Evolutionary conservation across 2,329 filamentous ascomycete species (phyloP).

Genomic region (Fusarium robinianum): DNA sequence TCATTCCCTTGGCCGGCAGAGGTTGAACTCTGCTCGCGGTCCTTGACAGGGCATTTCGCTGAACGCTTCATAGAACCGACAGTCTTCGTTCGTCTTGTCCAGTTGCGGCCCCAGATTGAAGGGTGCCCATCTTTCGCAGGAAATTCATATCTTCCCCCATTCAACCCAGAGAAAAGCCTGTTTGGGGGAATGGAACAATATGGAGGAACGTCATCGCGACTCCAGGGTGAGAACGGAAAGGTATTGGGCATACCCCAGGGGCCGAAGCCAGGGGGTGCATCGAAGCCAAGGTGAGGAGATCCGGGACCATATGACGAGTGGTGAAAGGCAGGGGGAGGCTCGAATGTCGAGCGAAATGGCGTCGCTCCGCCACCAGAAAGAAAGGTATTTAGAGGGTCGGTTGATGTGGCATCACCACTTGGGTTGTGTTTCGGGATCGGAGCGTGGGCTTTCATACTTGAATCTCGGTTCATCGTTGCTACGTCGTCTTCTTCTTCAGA

Average conservation of each 20-base stretch:
- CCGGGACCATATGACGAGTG: slow-evolving; percentile 2
- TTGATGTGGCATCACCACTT: too few relatives aligned
- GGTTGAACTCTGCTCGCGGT: neutral
- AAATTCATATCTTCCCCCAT: slow-evolving; percentile 40
- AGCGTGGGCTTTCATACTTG: neutral
- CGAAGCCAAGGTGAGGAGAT: neutral
- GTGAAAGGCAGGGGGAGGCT: neutral
- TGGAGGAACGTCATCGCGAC: slow-evolving; percentile 28
- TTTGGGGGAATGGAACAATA: slow-evolving; percentile 25
- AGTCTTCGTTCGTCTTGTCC: slow-evolving; percentile 19
- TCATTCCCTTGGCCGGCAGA: neutral
- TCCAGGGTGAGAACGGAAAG: slow-evolving; percentile 21
- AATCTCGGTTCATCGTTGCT: neutral
- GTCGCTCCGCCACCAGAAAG: too few relatives aligned
- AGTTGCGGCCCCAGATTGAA: slow-evolving; percentile 44
- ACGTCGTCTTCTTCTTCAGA: slow-evolving; percentile 9
- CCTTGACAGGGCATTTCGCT: slow-evolving; percentile 6
- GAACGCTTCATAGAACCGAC: slow-evolving; percentile 25
- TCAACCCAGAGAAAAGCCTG: slow-evolving; percentile 15
- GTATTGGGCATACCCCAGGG: slow-evolving; percentile 22
- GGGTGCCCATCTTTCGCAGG: slow-evolving; percentile 36
- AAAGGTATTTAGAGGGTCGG: too few relatives aligned
- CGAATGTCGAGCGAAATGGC: too few relatives aligned
- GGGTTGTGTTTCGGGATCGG: too few relatives aligned
- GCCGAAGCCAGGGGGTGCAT: slow-evolving; percentile 10